Base-by-base conservation (phyloP, 495 filamentous ascomycete species). In the Hypomontagnella monticulosa region DNA sequence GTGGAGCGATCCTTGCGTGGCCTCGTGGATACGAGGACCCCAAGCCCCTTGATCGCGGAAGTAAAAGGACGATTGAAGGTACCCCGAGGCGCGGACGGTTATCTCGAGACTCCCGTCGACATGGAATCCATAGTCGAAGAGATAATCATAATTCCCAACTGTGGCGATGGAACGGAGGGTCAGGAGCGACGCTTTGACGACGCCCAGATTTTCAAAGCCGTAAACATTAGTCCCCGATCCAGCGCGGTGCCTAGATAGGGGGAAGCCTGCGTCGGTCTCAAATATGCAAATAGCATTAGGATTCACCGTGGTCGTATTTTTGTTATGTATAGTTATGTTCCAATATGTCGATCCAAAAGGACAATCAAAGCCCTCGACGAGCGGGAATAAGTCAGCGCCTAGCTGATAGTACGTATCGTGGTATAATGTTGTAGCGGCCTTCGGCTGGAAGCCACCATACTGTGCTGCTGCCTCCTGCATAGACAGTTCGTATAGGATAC, bases 61-160 rank as follows among this genome's bases (percentile, higher is more conserved):
- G 62, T 71, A 82, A 76, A 80, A 86, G 5, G 84, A 81, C 4
- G 75, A 75, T 60, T 83, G 78, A 55, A 89, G 84, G 66, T 87
- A 87, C 4, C 85, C 83, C 9, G 80, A 83, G 4, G 85, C 83
- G 11, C 83, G 82, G n/a, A 84, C 82, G 19, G 80, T 76, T 23
- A 85, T 77, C 36, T 84, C 78, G 47, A 88, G 77, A 7, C 76
- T 80, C 10, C 85, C 85, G 64, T 87, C 85, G 36, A 85, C 70
- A 61, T 83, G 78, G 73, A 88, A 88, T 18, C 71, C 72, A 58
- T 86, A 86, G 63, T 76, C 69, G 23, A 73, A 76, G 3, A 78
- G 61, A 48, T 78, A 78, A 49, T 85, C 83, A 67, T 86, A 84
- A 61, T 86, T 86, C n/a, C 83, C 84, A 14, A 85, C 76, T 4